phyloP scores from a whole-genome alignment of 1,284 basidiomycete species.

The Sanguinoderma infundibulare region DNA sequence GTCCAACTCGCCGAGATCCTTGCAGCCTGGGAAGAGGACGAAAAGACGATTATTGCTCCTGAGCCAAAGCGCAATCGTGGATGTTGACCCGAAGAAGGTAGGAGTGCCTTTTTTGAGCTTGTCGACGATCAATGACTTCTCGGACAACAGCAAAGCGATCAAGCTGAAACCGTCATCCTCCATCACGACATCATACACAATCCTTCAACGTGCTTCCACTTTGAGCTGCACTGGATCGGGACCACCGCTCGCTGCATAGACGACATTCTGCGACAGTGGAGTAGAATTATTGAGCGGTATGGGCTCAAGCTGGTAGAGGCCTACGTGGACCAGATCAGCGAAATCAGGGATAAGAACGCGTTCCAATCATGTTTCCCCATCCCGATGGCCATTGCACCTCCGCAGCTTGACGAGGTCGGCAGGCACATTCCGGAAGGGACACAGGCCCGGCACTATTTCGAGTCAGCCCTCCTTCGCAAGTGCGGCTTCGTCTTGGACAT shows the following conservation, averaged over 20 bases:
- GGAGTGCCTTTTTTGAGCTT: slow-evolving; percentile 2
- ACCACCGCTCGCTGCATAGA: slow-evolving; percentile 97
- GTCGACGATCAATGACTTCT: neutral
- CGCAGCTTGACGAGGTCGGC: slow-evolving; percentile 71
- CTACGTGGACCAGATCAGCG: slow-evolving; percentile 86
- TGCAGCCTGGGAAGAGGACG: slow-evolving; percentile 46
- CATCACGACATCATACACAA: slow-evolving; percentile 95
- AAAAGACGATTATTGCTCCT: slow-evolving; percentile 73
- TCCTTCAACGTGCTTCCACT: slow-evolving; percentile 89
- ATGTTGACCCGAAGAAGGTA: slow-evolving; percentile 82
- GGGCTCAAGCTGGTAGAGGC: slow-evolving; percentile 94
- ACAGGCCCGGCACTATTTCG: slow-evolving; percentile 74
- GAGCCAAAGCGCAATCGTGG: slow-evolving; percentile 80
- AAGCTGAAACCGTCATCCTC: slow-evolving; percentile 85
- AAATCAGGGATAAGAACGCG: slow-evolving; percentile 80
- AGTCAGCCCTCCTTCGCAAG: slow-evolving; percentile 76
- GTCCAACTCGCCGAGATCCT: slow-evolving; percentile 44
- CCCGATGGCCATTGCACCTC: slow-evolving; percentile 73
- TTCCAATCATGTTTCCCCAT: slow-evolving; percentile 91
- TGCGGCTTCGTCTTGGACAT: slow-evolving; percentile 89
- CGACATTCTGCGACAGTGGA: slow-evolving; percentile 86
- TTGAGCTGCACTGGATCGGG: slow-evolving; percentile 97
- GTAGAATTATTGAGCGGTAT: slow-evolving; percentile 85
- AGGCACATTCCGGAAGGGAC: slow-evolving; percentile 69
- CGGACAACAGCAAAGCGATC: slow-evolving; percentile 71